These are phyloP conservation scores for Stereum hirsutum DNA, from an alignment of 1,284 basidiomycete species.

Conservation along the genomic window DNA sequence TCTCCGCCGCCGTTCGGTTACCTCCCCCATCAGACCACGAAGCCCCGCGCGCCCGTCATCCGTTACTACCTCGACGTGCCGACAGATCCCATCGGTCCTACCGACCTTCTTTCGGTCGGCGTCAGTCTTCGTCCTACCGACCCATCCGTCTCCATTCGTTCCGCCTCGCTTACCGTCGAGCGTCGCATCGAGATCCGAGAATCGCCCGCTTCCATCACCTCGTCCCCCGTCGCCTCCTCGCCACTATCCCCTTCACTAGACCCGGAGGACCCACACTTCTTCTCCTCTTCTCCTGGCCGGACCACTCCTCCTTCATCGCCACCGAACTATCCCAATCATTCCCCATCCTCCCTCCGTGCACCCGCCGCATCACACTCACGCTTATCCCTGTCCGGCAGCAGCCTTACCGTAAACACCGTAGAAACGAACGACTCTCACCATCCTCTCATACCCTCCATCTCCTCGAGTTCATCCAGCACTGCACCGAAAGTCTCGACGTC, in stretches of 20 bases:
- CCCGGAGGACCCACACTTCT: neutral
- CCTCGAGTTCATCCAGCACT: constrained; percentile 12
- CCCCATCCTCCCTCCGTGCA: constrained; percentile 11
- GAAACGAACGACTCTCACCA: neutral
- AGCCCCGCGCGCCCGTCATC: constrained; percentile 23
- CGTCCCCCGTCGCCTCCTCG: constrained; percentile 8
- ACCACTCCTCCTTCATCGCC: neutral
- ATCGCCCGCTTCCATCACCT: constrained; percentile 5
- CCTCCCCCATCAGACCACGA: constrained; percentile 18
- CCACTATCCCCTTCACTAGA: neutral
- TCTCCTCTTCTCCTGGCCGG: neutral
- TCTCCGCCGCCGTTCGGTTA: constrained; percentile 21
- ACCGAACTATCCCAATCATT: neutral
- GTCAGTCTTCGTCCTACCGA: constrained; percentile 25
- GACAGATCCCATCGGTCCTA: constrained; percentile 27
- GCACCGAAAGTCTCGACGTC: constrained; percentile 27
- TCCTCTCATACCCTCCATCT: constrained; percentile 11
- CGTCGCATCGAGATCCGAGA: constrained; percentile 28
- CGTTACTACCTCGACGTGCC: constrained; percentile 28
- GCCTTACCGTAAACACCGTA: constrained; percentile 5
- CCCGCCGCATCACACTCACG: constrained; percentile 18
- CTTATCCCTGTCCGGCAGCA: constrained; percentile 16
- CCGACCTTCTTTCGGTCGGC: constrained; percentile 28
- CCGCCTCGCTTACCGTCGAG: constrained; percentile 27
- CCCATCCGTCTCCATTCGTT: constrained; percentile 21